Evolutionary conservation across 1,284 basidiomycete genomes (phyloP).

Genomic region (Trichosporon inkin): DNA sequence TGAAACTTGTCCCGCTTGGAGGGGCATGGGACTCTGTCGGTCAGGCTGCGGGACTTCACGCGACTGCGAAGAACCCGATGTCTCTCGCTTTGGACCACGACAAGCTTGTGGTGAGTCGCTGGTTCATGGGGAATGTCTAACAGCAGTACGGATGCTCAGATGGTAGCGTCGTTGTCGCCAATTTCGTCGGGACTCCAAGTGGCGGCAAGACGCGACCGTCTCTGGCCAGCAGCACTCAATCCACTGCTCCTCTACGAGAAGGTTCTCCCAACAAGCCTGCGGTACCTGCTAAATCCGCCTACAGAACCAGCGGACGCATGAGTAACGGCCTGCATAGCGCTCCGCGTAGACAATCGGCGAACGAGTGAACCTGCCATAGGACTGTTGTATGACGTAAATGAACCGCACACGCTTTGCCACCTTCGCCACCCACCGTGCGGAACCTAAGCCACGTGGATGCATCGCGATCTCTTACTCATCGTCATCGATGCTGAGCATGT

Average conservation of each 20-base stretch:
- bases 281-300: background rate
- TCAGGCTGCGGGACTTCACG: constrained; percentile 25
- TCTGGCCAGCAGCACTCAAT: background rate
- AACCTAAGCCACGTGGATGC: background rate
- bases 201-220: background rate
- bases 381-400: constrained; percentile 5
- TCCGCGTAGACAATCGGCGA: background rate
- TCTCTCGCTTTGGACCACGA: constrained; percentile 39
- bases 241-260: background rate
- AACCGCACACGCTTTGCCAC: background rate
- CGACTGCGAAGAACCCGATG: constrained; percentile 39
- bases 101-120: constrained; percentile 39
- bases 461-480: constrained; percentile 1
- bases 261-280: background rate
- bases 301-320: background rate
- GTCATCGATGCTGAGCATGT: background rate
- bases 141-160: constrained; percentile 41
- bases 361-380: background rate
- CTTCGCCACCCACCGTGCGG: background rate
- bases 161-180: constrained; percentile 35
- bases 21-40: constrained; percentile 33
- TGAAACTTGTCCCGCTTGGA: constrained; percentile 26
- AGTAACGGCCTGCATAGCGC: background rate
- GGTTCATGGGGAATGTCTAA: background rate
- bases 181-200: constrained; percentile 22